Conservation (phyloP, 345 rosid species). For the Hirschfeldia incana region DNA sequence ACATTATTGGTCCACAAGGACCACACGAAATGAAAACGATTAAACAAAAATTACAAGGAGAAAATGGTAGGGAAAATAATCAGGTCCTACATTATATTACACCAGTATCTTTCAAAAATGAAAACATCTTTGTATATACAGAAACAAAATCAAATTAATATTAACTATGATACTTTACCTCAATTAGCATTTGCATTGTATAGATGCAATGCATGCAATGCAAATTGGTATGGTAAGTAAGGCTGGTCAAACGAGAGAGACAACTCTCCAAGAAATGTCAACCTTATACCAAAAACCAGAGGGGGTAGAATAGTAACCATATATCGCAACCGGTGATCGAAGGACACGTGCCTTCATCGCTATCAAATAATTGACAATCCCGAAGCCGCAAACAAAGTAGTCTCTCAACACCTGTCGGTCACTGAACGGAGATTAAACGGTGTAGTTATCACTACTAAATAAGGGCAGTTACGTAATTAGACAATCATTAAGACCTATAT, state of each 20-base stretch:
- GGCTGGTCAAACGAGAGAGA: conserved; percentile 10
- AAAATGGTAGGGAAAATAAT: not conserved
- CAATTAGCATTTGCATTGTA: conserved; percentile 13
- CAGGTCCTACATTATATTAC: not conserved
- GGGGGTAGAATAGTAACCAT: not conserved
- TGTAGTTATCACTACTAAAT: conserved; percentile 19
- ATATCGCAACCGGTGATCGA: not conserved
- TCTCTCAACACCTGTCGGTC: conserved; percentile 14
- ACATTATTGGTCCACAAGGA: conserved; percentile 27
- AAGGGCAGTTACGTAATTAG: not conserved
- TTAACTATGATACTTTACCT: not conserved
- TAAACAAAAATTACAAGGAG: not conserved
- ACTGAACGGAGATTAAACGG: conserved; percentile 14
- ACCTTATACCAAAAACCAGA: not conserved
- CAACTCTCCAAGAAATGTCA: not conserved
- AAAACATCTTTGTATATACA: not conserved
- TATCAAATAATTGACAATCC: conserved; percentile 6
- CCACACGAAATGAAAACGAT: conserved; percentile 14
- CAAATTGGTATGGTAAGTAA: conserved; percentile 1
- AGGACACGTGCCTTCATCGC: conserved; percentile 26
- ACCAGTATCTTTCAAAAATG: not conserved
- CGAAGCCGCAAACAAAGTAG: conserved; percentile 12
- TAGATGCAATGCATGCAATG: conserved; percentile 8
- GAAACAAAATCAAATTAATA: not conserved
- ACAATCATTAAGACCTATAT: conserved; percentile 3